Conservation (phyloP, 257 asterid species). For the Solanum verrucosum region DNA sequence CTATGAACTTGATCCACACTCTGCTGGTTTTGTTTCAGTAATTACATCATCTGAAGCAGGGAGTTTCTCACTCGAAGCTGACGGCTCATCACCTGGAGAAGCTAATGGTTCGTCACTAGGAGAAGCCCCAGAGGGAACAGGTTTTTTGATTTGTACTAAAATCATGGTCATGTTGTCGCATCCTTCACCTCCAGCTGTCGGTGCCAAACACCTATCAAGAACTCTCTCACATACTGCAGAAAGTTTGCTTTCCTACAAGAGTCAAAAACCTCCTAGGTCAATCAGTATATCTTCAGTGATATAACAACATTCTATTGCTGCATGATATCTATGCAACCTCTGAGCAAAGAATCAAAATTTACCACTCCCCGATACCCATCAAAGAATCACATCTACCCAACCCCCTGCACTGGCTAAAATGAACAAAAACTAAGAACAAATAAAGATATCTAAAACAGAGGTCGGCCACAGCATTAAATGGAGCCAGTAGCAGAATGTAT, state of each 20-base stretch:
- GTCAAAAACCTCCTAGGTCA: background rate
- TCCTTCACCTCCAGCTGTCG: slow-evolving; percentile 84
- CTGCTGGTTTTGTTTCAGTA: slow-evolving; percentile 1
- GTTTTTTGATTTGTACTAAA: slow-evolving; percentile 64
- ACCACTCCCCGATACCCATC: background rate
- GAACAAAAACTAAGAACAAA: background rate
- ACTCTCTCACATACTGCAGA: slow-evolving; percentile 71
- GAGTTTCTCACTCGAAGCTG: slow-evolving; percentile 14
- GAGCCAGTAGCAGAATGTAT: background rate
- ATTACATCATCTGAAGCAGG: slow-evolving; percentile 8
- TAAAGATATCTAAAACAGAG: background rate
- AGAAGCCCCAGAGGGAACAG: slow-evolving; percentile 4
- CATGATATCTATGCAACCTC: background rate
- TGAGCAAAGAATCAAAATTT: background rate
- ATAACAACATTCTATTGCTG: background rate
- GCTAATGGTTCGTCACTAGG: background rate
- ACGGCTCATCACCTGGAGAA: background rate
- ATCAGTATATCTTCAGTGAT: background rate
- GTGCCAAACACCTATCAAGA: slow-evolving; percentile 74
- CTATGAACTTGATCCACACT: slow-evolving; percentile 8
- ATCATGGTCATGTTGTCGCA: slow-evolving; percentile 97
- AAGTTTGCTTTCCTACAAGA: slow-evolving; percentile 62
- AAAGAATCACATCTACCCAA: background rate
- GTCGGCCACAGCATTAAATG: background rate
- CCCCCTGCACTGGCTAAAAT: background rate